Evolutionary conservation across 2,329 filamentous ascomycete species (phyloP).

Genomic region (Fusarium odoratissimum): DNA sequence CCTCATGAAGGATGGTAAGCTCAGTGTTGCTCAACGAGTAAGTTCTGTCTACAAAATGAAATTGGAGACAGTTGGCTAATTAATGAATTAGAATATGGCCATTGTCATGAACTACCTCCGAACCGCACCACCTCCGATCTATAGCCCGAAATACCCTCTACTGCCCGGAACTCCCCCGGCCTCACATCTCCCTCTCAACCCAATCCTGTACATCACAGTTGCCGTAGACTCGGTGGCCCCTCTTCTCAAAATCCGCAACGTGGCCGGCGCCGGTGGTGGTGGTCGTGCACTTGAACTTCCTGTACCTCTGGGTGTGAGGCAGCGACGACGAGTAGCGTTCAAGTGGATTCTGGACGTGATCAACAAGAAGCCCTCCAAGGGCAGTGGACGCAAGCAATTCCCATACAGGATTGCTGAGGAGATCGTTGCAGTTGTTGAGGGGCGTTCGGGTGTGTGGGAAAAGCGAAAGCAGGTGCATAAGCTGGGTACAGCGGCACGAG

Average conservation of each 20-base stretch:
- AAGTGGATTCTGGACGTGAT: slow-evolving; percentile 91
- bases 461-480: slow-evolving; percentile 82
- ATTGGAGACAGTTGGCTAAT: slow-evolving; percentile 15
- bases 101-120: slow-evolving; percentile 86
- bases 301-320: slow-evolving; percentile 77
- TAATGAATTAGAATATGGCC: slow-evolving; percentile 76
- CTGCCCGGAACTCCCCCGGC: slow-evolving; percentile 82
- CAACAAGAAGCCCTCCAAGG: slow-evolving; percentile 78
- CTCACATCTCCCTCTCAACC: slow-evolving; percentile 85
- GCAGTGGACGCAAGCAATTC: slow-evolving; percentile 78
- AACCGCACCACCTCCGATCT: slow-evolving; percentile 81
- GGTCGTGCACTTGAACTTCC: slow-evolving; percentile 87
- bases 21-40: slow-evolving; percentile 90
- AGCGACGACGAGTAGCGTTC: slow-evolving; percentile 82
- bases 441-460: slow-evolving; percentile 86
- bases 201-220: slow-evolving; percentile 87
- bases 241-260: slow-evolving; percentile 80
- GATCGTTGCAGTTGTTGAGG: slow-evolving; percentile 88
- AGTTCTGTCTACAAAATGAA: slow-evolving; percentile 43
- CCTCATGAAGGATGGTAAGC: slow-evolving; percentile 91
- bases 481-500: slow-evolving; percentile 79
- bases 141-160: slow-evolving; percentile 77
- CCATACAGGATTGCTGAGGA: slow-evolving; percentile 85
- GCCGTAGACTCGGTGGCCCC: slow-evolving; percentile 95
- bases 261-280: slow-evolving; percentile 85